These are phyloP conservation scores for Toxicodendron radicans DNA, from an alignment of 345 rosid genomes.

Conservation along the genomic window DNA sequence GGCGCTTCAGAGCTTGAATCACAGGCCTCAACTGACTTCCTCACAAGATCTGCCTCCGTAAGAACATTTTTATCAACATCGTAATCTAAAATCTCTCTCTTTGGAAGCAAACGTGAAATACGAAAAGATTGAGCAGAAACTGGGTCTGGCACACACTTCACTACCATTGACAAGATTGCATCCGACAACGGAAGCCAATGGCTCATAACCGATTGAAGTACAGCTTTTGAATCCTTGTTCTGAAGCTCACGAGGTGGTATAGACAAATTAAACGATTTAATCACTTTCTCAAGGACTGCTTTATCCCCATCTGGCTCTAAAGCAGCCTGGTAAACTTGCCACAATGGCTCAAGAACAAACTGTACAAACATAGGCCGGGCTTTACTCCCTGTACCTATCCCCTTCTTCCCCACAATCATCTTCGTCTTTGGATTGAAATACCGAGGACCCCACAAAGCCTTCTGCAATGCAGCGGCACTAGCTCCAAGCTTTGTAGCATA, in stretches of 20 bases:
- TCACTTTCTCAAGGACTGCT: constrained; percentile 61
- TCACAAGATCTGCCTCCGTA: constrained; percentile 66
- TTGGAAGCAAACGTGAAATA: constrained; percentile 70
- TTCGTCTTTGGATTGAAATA: constrained; percentile 65
- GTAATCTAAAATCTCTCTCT: constrained; percentile 50
- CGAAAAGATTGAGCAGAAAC: constrained; percentile 68
- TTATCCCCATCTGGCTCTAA: constrained; percentile 66
- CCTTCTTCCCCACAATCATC: constrained; percentile 90
- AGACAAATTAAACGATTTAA: constrained; percentile 65
- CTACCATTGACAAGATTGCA: constrained; percentile 85
- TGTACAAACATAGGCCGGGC: constrained; percentile 94
- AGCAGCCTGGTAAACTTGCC: constrained; percentile 86
- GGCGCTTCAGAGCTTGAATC: constrained; percentile 63
- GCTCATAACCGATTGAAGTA: constrained; percentile 84
- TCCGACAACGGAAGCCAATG: constrained; percentile 93
- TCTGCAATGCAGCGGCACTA: constrained; percentile 58
- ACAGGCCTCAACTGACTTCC: constrained; percentile 78
- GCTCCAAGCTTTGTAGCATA: constrained; percentile 85
- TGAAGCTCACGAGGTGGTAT: constrained; percentile 81
- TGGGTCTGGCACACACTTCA: constrained; percentile 84
- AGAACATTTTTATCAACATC: constrained; percentile 45
- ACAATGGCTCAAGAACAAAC: constrained; percentile 90
- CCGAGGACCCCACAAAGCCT: constrained; percentile 90
- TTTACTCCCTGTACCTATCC: constrained; percentile 50
- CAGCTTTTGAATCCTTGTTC: constrained; percentile 79